A percentile compares a stretch with the other conserved stretches of the same genome.
Conservation (phyloP, 192 early-diverging fungal species). For the Entomortierella lignicola region DNA sequence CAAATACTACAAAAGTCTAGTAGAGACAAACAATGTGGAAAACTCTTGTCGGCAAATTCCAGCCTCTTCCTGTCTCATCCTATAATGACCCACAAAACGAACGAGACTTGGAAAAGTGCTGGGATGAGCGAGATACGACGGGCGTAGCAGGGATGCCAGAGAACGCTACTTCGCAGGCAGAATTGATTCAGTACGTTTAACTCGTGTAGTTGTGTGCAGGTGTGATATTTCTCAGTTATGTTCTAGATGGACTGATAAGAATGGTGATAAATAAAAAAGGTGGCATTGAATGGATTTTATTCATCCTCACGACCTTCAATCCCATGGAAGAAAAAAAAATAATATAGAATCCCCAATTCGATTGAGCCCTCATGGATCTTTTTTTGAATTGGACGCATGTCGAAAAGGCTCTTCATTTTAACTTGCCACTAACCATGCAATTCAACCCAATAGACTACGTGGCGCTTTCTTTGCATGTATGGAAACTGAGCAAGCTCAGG, state of each 20-base stretch:
- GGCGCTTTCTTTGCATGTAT: constrained; percentile 49
- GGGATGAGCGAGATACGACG: constrained; percentile 52
- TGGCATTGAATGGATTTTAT: no score
- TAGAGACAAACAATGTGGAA: constrained; percentile 35
- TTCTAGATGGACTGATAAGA: neutral
- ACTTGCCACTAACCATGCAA: no score
- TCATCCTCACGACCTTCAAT: no score
- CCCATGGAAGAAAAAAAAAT: constrained; percentile 4
- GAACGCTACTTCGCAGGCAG: constrained; percentile 35
- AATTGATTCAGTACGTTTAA: constrained; percentile 38
- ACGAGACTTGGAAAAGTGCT: constrained; percentile 40
- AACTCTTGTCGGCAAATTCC: constrained; percentile 53
- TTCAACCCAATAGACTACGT: constrained; percentile 30
- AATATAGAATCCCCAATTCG: neutral
- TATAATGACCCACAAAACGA: constrained; percentile 43
- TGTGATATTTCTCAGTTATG: neutral
- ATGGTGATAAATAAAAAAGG: no score
- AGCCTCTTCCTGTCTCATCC: constrained; percentile 47
- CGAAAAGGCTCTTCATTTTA: neutral
- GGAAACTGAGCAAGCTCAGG: constrained; percentile 46
- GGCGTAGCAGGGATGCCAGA: constrained; percentile 38
- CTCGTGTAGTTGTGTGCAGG: neutral
- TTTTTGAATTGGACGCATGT: no score
- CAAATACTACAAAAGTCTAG: neutral
- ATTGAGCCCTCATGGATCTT: neutral